Percentiles rank a stretch among this genome's conserved stretches.
These are phyloP conservation scores for Cercospora citrullina DNA, from an alignment of 2,329 filamentous ascomycete genomes.

Conservation along the genomic window DNA sequence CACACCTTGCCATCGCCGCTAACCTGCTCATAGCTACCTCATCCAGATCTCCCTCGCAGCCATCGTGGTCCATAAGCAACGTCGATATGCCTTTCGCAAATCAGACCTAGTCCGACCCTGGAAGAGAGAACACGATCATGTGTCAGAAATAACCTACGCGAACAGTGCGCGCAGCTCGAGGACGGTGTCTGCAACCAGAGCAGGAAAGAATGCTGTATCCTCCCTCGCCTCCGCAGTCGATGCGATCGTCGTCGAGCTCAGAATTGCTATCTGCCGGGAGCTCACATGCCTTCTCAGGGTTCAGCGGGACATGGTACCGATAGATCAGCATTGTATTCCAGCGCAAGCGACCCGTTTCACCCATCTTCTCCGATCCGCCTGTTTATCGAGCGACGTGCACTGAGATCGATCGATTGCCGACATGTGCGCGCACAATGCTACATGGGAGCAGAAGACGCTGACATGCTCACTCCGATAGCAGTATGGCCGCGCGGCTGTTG, in stretches of 20 bases:
- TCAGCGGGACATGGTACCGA: background rate
- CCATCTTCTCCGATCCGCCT: background rate
- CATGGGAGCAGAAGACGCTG: background rate
- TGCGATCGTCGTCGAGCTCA: background rate
- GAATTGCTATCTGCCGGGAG: background rate
- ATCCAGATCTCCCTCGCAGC: conserved; percentile 9
- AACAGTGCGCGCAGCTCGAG: background rate
- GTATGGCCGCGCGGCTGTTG: background rate
- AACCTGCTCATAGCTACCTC: conserved; percentile 1
- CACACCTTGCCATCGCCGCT: background rate
- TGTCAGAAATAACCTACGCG: background rate
- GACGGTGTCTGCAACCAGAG: background rate
- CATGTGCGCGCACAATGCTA: background rate
- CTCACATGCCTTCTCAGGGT: background rate
- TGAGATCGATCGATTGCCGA: background rate
- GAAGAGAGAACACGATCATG: background rate
- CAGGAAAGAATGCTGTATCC: conserved; percentile 6
- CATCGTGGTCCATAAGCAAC: conserved; percentile 11
- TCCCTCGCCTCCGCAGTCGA: background rate
- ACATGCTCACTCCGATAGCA: background rate
- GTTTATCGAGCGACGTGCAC: background rate
- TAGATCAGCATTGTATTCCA: background rate
- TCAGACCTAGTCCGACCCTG: conserved; percentile 13
- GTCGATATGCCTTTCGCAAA: conserved; percentile 4
- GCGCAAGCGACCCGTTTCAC: background rate